Evolutionary conservation across 192 early-diverging fungal genomes (phyloP), one percentile per base, ranked within the genome.

Genomic region (Coemansia sp.): DNA sequence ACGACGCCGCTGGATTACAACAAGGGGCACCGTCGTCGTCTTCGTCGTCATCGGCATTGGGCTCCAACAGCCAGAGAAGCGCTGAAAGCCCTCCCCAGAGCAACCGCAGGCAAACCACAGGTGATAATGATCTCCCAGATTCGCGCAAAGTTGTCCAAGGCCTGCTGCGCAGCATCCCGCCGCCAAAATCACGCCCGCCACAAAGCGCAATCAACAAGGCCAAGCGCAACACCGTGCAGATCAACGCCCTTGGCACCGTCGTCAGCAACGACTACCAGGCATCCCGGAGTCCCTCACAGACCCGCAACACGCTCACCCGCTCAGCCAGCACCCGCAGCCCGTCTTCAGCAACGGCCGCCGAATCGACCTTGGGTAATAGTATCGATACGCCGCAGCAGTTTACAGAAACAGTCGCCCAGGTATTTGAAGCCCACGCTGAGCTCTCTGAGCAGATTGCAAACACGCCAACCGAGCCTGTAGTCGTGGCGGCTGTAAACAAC

Each of bases 141-240:
- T 81, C 79, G 54, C 79, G 79, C 60, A 49, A 65, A 61, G 79
- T 76, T 13, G 79, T 81, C 23, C 73, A 81, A 58, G 71, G 70
- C 4, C 63, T 81, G 2, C 64, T 81, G 32, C 79, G 79, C 56
- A 71, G 67, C 65, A 81, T 81, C 45, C 79, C 61, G 58, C 73
- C 66, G 36, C 79, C 79, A 14, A 66, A 63, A 52, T 70, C 79
- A 19, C 73, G 67, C 13, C 79, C 79, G 22, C 61, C 79, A 36
- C 63, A 63, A 33, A 81, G 66, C 40, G 79, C 74, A 11, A 68
- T 81, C 58, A 70, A 62, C 67, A 62, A 70, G 17, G 79, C 74
- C 43, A 81, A 81, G 70, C 73, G 74, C 70, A 75, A 81, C 66
- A 80, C 77, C 2, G 54, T 80, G 57, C 77, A 80, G 65, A 41